Evolutionary conservation across 2,329 filamentous ascomycete genomes (phyloP).

Genomic region (Ophiostoma sp.): DNA sequence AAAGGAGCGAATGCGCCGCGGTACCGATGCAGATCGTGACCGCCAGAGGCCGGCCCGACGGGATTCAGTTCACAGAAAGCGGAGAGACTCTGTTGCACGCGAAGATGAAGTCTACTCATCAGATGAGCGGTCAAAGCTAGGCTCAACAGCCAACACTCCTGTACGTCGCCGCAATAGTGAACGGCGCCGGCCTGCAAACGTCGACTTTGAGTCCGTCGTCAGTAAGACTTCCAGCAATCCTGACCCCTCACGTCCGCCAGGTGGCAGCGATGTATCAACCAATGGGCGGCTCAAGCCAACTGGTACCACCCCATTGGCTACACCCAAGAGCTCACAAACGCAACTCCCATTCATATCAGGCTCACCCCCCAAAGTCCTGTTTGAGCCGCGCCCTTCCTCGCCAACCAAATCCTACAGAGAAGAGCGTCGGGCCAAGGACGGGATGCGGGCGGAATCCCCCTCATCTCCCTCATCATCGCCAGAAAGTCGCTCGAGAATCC

Average conservation of each 20-base stretch:
- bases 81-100: constrained; percentile 26
- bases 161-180: constrained; percentile 30
- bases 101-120: constrained; percentile 39
- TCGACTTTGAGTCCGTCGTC: constrained; percentile 34
- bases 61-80: constrained; percentile 30
- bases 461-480: constrained; percentile 34
- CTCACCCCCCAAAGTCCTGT: constrained; percentile 10
- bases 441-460: constrained; percentile 30
- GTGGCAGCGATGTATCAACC: constrained; percentile 25
- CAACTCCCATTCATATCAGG: constrained; percentile 21
- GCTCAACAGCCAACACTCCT: constrained; percentile 21
- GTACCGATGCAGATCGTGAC: constrained; percentile 4
- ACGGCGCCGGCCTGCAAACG: constrained; percentile 35
- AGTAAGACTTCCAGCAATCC: constrained; percentile 19
- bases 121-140: constrained; percentile 37
- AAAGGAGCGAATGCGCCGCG: constrained; percentile 7
- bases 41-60: constrained; percentile 30
- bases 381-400: constrained; percentile 15
- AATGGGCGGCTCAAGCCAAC: constrained; percentile 33
- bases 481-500: constrained; percentile 24
- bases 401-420: constrained; percentile 11
- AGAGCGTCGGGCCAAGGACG: constrained; percentile 26
- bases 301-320: constrained; percentile 35
- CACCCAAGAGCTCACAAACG: constrained; percentile 30
- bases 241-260: constrained; percentile 23